Conservation (phyloP, 108 stramenopile species). For the Cyclostephanos invisitatus region DNA sequence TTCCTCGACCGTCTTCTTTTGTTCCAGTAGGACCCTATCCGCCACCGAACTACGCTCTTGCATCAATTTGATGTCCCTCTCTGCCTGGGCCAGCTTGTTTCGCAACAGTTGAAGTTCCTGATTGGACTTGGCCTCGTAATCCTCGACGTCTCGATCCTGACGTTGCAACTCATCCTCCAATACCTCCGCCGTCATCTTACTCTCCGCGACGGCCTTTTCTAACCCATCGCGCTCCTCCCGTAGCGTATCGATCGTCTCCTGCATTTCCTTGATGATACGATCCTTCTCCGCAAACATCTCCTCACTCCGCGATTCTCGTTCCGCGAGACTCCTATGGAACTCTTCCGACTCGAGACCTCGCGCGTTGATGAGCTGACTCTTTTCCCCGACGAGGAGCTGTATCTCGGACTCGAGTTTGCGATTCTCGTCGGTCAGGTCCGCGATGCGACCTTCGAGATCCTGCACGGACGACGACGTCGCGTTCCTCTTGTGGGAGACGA, state of each 20-base stretch:
- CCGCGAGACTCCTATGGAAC: background rate
- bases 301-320: background rate
- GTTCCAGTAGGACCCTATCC: background rate
- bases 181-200: constrained; percentile 6
- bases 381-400: constrained; percentile 40
- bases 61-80: constrained; percentile 9
- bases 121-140: background rate
- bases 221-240: background rate
- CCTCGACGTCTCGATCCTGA: constrained; percentile 2
- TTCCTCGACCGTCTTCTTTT: constrained; percentile 10
- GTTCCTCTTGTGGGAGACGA: background rate
- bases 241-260: constrained; percentile 11
- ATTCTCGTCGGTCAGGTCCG: constrained; percentile 40
- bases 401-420: constrained; percentile 38
- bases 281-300: constrained; percentile 19
- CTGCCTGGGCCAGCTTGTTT: background rate
- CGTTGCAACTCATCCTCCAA: constrained; percentile 15
- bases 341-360: background rate
- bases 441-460: constrained; percentile 7
- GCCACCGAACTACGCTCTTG: constrained; percentile 8
- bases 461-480: background rate
- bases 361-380: constrained; percentile 18
- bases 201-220: constrained; percentile 4
- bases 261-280: background rate
- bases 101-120: background rate